phyloP scores from a whole-genome alignment of 2,329 filamentous ascomycete species.

The Gliomastix tumulicola region DNA sequence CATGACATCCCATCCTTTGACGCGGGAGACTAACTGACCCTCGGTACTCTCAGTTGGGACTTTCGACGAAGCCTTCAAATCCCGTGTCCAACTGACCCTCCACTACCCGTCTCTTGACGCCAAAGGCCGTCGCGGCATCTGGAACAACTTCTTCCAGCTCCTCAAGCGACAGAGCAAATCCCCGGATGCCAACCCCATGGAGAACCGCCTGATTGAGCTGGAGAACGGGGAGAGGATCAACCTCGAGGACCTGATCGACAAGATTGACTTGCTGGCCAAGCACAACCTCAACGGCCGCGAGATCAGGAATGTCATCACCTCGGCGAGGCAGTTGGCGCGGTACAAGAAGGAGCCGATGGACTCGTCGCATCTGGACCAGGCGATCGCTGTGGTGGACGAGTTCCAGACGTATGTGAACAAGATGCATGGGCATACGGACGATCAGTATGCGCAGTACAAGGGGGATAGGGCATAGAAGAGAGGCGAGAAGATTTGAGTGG shows the following conservation, averaged over 20 bases:
- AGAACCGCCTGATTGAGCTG: constrained; percentile 3
- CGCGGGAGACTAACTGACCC: no score
- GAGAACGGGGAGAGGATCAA: constrained; percentile 4
- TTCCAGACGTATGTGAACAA: background rate
- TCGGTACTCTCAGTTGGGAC: no score
- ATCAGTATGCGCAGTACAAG: background rate
- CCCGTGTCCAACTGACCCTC: no score
- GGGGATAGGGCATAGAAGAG: no score
- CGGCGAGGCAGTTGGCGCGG: constrained; percentile 14
- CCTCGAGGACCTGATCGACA: constrained; percentile 9
- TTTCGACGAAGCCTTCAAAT: no score
- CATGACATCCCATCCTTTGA: no score
- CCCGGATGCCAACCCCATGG: background rate
- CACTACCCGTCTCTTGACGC: background rate
- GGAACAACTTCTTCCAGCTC: background rate
- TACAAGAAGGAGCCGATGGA: background rate
- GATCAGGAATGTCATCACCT: constrained; percentile 27
- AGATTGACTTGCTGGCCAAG: constrained; percentile 19
- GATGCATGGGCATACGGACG: background rate
- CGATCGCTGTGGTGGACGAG: background rate
- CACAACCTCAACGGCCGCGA: constrained; percentile 31
- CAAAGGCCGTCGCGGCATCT: background rate
- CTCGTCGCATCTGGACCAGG: background rate
- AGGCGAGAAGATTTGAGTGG: no score
- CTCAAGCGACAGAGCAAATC: background rate